Evolutionary conservation across 192 early-diverging fungal species (phyloP).

Genomic region (Gaertneriomyces semiglobifer): DNA sequence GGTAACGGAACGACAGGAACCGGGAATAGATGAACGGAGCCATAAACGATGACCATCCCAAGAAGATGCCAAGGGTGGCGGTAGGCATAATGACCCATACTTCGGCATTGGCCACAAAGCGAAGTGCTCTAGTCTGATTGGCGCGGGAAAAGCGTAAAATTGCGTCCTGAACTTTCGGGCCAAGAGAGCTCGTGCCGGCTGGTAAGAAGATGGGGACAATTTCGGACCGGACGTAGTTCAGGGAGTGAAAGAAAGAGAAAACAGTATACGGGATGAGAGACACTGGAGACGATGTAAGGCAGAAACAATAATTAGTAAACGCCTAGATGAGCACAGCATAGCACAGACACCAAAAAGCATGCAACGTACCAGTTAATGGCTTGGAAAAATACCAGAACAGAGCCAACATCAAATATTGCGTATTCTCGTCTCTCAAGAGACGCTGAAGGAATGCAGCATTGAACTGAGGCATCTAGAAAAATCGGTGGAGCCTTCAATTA

Average conservation of each 20-base stretch:
- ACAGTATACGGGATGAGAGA: constrained; percentile 70
- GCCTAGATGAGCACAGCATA: background rate
- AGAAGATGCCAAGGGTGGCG: constrained; percentile 48
- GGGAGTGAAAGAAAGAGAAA: constrained; percentile 73
- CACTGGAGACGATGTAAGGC: constrained; percentile 42
- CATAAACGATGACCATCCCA: constrained; percentile 50
- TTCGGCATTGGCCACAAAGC: constrained; percentile 64
- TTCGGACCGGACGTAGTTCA: constrained; percentile 66
- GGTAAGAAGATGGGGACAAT: constrained; percentile 66
- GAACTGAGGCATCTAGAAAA: constrained; percentile 54
- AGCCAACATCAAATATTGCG: constrained; percentile 69
- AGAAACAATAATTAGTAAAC: constrained; percentile 11
- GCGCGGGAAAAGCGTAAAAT: constrained; percentile 43
- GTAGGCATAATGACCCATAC: constrained; percentile 65
- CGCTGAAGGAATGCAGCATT: constrained; percentile 55
- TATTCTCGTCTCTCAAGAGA: constrained; percentile 72
- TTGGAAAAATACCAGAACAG: constrained; percentile 67
- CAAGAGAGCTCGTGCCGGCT: constrained; percentile 31
- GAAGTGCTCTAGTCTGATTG: constrained; percentile 64
- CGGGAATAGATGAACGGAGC: constrained; percentile 61
- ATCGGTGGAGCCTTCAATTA: background rate
- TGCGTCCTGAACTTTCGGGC: constrained; percentile 50
- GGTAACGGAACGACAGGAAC: constrained; percentile 71
- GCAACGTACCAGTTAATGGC: constrained; percentile 62
- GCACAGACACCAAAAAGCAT: background rate